Conservation (phyloP, 495 filamentous ascomycete species). For the Bryoglossum gracile region DNA sequence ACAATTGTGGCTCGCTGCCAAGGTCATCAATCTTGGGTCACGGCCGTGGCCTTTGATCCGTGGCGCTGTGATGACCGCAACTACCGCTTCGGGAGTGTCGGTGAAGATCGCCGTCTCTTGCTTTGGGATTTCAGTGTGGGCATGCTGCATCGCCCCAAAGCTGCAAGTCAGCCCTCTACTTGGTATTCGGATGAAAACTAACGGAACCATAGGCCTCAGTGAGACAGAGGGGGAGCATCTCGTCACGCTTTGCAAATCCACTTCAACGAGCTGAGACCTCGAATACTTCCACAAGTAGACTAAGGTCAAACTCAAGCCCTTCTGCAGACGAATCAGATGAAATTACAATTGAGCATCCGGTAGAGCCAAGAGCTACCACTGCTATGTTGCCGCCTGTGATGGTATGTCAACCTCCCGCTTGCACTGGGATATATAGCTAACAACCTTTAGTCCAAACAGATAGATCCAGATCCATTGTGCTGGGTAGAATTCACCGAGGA, state of each 20-base stretch:
- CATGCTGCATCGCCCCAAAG: slow-evolving; percentile 86
- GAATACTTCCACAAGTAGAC: slow-evolving; percentile 46
- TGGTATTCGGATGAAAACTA: slow-evolving; percentile 5
- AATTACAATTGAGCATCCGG: slow-evolving; percentile 55
- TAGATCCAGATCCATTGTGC: slow-evolving; percentile 78
- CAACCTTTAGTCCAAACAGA: slow-evolving; percentile 59
- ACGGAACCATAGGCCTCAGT: slow-evolving; percentile 34
- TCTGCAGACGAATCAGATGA: slow-evolving; percentile 41
- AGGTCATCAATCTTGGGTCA: slow-evolving; percentile 93
- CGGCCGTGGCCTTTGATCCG: slow-evolving; percentile 84
- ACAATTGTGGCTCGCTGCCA: slow-evolving; percentile 86
- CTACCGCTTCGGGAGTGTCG: slow-evolving; percentile 92
- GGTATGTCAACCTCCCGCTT: slow-evolving; percentile 38
- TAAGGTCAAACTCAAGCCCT: slow-evolving; percentile 60
- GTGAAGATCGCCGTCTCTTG: slow-evolving; percentile 82
- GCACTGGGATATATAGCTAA: slow-evolving; percentile 6
- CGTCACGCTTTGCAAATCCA: slow-evolving; percentile 39
- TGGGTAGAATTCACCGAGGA: slow-evolving; percentile 91
- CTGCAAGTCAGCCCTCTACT: slow-evolving; percentile 41
- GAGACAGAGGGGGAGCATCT: slow-evolving; percentile 55
- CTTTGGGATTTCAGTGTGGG: slow-evolving; percentile 97
- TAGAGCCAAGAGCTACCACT: slow-evolving; percentile 70
- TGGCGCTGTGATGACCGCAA: slow-evolving; percentile 94
- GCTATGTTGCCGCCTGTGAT: slow-evolving; percentile 91
- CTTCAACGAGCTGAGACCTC: slow-evolving; percentile 42